A percentile compares a stretch with the other conserved stretches of the same genome.
These are phyloP conservation scores for Hymenoscyphus albidus DNA, from an alignment of 2,329 filamentous ascomycete genomes.

Conservation along the genomic window DNA sequence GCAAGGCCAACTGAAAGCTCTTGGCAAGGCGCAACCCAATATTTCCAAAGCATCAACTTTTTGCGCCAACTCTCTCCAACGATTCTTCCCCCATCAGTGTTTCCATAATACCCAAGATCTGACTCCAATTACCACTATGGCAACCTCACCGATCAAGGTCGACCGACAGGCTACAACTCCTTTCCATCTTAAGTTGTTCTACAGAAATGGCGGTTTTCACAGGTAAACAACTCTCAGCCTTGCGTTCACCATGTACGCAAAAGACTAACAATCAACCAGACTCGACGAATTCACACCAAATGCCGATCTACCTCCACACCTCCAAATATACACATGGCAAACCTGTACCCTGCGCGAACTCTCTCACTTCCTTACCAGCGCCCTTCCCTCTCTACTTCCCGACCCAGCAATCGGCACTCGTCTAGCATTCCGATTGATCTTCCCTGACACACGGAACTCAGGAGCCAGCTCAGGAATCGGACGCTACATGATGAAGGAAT, in stretches of 20 bases:
- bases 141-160: conserved; percentile 41
- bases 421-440: conserved; percentile 83
- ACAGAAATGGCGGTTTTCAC: conserved; percentile 69
- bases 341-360: conserved; percentile 79
- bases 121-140: conserved; percentile 29
- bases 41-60: conserved; percentile 1
- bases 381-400: conserved; percentile 67
- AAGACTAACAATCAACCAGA: conserved; percentile 40
- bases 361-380: conserved; percentile 67
- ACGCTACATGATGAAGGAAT: conserved; percentile 72
- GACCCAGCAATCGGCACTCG: conserved; percentile 74
- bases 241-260: background rate
- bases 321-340: conserved; percentile 84
- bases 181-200: conserved; percentile 84
- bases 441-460: conserved; percentile 55
- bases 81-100: conserved; percentile 14
- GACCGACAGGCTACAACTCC: conserved; percentile 71
- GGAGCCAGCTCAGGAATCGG: conserved; percentile 40
- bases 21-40: conserved; percentile 16
- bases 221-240: conserved; percentile 43
- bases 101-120: conserved; percentile 8
- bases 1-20: conserved; percentile 10
- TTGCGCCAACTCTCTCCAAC: conserved; percentile 20
- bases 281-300: conserved; percentile 63
- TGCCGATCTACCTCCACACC: conserved; percentile 57